These are phyloP conservation scores for Lichina pygmaea DNA, from an alignment of 495 filamentous ascomycete genomes.

Conservation along the genomic window DNA sequence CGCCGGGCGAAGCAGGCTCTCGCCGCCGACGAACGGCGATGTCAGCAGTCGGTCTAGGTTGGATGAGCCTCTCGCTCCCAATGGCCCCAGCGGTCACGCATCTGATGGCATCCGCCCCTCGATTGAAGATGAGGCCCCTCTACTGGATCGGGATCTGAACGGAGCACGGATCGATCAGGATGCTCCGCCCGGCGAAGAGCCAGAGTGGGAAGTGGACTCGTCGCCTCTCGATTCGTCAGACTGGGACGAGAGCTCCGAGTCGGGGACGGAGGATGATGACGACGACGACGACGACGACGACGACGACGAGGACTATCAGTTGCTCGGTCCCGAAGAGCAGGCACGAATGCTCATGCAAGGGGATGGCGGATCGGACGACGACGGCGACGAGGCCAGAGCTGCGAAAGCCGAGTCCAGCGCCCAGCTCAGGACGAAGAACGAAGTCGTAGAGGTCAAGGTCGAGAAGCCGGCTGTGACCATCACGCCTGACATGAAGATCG, in stretches of 20 bases:
- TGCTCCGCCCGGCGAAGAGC: slow-evolving; percentile 2
- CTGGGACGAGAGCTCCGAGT: slow-evolving; percentile 20
- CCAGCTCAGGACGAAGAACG: slow-evolving; percentile 25
- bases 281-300: slow-evolving; percentile 16
- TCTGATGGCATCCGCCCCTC: background rate
- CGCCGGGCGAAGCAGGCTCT: too few relatives aligned
- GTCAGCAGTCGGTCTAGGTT: too few relatives aligned
- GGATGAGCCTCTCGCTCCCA: too few relatives aligned
- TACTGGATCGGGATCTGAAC: background rate
- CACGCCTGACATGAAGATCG: slow-evolving; percentile 47
- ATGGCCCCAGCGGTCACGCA: too few relatives aligned
- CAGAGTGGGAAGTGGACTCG: slow-evolving; percentile 34
- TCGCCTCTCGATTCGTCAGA: slow-evolving; percentile 27
- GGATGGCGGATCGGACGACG: slow-evolving; percentile 37
- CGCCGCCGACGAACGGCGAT: too few relatives aligned
- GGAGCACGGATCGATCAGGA: slow-evolving; percentile 8
- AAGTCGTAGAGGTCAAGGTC: slow-evolving; percentile 8
- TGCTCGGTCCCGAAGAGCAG: slow-evolving; percentile 52
- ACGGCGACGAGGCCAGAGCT: slow-evolving; percentile 25
- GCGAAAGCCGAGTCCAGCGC: slow-evolving; percentile 18
- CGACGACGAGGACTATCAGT: slow-evolving; percentile 40
- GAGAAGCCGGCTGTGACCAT: slow-evolving; percentile 50
- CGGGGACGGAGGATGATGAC: slow-evolving; percentile 29
- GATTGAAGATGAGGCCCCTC: slow-evolving; percentile 23
- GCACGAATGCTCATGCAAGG: slow-evolving; percentile 56